Percentiles rank a stretch among this genome's conserved stretches.
phyloP scores from a whole-genome alignment of 306 rosid genomes.

The Nissolia schottii region DNA sequence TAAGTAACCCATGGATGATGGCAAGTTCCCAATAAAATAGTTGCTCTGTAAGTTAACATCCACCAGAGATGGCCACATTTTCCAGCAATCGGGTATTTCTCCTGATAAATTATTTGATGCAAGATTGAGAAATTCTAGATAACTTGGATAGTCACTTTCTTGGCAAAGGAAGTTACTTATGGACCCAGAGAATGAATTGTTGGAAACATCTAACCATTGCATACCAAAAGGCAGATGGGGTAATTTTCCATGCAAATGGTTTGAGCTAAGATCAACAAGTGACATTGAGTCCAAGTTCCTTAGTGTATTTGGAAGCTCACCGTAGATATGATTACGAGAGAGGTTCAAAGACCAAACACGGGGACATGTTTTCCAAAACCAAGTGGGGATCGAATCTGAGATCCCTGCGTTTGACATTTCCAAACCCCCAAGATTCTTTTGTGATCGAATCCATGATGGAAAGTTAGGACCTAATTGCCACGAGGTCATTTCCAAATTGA shows the following conservation, averaged over 20 bases:
- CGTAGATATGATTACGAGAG: not conserved
- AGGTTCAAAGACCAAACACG: fast-evolving
- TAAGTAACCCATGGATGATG: not conserved
- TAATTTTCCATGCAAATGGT: not conserved
- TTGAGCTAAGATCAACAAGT: not conserved
- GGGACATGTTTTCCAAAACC: not conserved
- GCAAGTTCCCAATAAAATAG: not conserved
- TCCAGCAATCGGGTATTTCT: too few species aligned
- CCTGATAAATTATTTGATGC: not conserved
- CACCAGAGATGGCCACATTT: not conserved
- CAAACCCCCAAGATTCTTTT: not conserved
- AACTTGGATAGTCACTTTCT: not conserved
- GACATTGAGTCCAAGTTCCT: fast-evolving
- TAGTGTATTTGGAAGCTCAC: not conserved
- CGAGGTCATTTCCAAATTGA: fast-evolving
- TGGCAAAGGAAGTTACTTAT: slow-evolving; percentile 1
- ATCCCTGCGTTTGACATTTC: not conserved
- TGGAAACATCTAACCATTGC: not conserved
- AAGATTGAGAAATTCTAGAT: not conserved
- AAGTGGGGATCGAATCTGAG: not conserved
- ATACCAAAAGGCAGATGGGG: not conserved
- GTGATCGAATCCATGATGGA: slow-evolving; percentile 21
- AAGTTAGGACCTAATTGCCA: slow-evolving; percentile 22
- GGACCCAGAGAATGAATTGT: too few species aligned
- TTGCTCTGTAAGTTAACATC: not conserved